These are phyloP conservation scores for Mucor velutinosus DNA, from an alignment of 371 early-diverging fungal species.

Conservation along the genomic window DNA sequence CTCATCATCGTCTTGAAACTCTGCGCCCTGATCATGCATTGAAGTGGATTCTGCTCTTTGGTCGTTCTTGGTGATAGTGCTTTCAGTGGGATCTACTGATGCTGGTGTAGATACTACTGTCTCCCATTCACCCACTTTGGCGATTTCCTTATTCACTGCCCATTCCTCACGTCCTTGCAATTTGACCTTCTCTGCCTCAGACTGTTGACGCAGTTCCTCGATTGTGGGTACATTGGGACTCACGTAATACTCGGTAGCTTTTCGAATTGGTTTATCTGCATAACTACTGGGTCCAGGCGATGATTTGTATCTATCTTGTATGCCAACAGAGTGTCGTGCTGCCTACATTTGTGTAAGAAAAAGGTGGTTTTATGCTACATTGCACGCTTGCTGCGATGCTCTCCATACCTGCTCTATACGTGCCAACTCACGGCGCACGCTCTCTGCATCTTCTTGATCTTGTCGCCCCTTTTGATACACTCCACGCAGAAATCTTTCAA, in stretches of 20 bases:
- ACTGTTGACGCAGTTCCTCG: constrained; percentile 18
- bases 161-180: constrained; percentile 41
- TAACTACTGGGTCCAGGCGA: background rate
- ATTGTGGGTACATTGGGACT: constrained; percentile 24
- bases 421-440: constrained; percentile 58
- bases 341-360: constrained; percentile 3
- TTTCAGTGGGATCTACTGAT: background rate
- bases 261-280: background rate
- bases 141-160: constrained; percentile 33
- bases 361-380: constrained; percentile 10
- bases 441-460: constrained; percentile 54
- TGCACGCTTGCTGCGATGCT: too few relatives aligned
- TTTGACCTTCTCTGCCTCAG: constrained; percentile 3
- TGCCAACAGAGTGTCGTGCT: constrained; percentile 2
- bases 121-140: constrained; percentile 47
- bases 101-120: constrained; percentile 23
- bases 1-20: constrained; percentile 53
- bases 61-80: background rate
- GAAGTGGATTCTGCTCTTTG: constrained; percentile 11
- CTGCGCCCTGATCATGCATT: constrained; percentile 37
- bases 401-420: constrained; percentile 63
- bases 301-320: constrained; percentile 4
- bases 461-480: constrained; percentile 63
- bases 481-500: constrained; percentile 67
- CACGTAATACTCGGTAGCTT: constrained; percentile 15